Percentiles rank a stretch among this genome's conserved stretches.
phyloP scores from a whole-genome alignment of 441 rosid genomes.

The Gossypium trilobum region DNA sequence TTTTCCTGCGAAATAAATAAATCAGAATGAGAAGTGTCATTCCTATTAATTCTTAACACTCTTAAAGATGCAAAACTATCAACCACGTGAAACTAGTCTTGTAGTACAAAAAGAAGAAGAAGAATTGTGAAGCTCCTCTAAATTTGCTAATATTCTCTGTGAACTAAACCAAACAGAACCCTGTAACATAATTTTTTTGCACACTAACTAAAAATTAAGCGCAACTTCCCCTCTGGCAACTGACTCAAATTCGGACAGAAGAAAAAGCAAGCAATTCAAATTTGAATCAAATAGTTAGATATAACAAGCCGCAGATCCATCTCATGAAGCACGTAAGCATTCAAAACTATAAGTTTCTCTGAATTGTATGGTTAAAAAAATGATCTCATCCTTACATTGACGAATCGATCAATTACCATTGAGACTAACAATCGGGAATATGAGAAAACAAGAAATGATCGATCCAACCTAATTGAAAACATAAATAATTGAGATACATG shows the following conservation, averaged over 20 bases:
- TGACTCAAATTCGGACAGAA: neutral
- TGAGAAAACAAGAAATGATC: neutral
- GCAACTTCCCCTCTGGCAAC: neutral
- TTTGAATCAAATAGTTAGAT: slow-evolving; percentile 2
- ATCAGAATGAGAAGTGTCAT: neutral
- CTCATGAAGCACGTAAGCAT: neutral
- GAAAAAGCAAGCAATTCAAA: neutral
- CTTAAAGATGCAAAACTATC: neutral
- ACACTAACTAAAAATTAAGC: neutral
- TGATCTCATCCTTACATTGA: slow-evolving; percentile 7
- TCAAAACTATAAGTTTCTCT: neutral
- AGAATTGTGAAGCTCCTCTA: neutral
- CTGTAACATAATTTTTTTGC: neutral
- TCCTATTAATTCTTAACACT: neutral
- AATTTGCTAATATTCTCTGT: neutral
- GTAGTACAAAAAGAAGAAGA: neutral
- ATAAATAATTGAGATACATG: neutral
- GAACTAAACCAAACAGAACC: slow-evolving; percentile 3
- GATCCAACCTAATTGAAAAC: neutral
- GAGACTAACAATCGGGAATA: neutral
- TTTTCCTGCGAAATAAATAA: slow-evolving; percentile 21
- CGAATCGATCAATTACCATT: slow-evolving; percentile 14
- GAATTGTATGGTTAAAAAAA: slow-evolving; percentile 9
- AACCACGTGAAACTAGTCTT: neutral
- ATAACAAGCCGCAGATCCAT: slow-evolving; percentile 21